Base-by-base conservation (phyloP, 73 alveolate species). In the Symbiodinium natans region DNA sequence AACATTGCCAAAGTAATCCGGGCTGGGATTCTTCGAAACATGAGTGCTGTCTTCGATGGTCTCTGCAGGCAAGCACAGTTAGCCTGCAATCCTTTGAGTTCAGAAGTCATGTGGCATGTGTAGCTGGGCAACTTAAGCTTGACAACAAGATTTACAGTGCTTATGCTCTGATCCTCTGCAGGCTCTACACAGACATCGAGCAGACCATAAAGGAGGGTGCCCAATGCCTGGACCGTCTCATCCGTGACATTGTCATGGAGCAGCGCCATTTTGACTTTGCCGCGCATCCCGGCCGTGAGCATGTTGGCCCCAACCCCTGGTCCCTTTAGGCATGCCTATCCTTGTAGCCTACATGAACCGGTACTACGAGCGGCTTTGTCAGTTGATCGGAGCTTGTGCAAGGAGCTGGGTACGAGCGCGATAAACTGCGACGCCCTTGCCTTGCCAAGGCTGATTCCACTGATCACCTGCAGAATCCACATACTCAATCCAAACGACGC, bases 141-240 rank as follows among this genome's bases (percentile, higher is more conserved):
- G 21, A 46, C 21, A 9, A 6, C 21, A 6, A 46, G 59, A 6
- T 46, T 46, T 46, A 13, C 59, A 13, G 21, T 46, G 59, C 13
- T 13, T 46, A 13, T 46, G 59, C 59, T 46, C 59, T 9, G 59
- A 6, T 27, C 11, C 33, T 63, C 36, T 17, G 13, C 42, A 90
- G 97, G 97, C 97, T 90, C 39, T 90, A 90, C 88, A 90, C 97
- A 19, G 97, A 90, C 56, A 89, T 90, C 36, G 97, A 90, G 80
- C 89, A 68, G 80, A 71, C 33, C 31, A 90, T 71, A 74, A 90
- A 73, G 97, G 97, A 90, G 83, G 97, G 97, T 29, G 97, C 97
- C 31, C 88, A 90, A n/a, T 71, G 97, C 77, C 46, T 90, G 97
- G 97, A 90, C 54, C 73, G 97, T 7, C 41, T 90, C 82, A 85